Conservation (phyloP, 495 filamentous ascomycete genomes). For the Lasiosphaeria hispida region DNA sequence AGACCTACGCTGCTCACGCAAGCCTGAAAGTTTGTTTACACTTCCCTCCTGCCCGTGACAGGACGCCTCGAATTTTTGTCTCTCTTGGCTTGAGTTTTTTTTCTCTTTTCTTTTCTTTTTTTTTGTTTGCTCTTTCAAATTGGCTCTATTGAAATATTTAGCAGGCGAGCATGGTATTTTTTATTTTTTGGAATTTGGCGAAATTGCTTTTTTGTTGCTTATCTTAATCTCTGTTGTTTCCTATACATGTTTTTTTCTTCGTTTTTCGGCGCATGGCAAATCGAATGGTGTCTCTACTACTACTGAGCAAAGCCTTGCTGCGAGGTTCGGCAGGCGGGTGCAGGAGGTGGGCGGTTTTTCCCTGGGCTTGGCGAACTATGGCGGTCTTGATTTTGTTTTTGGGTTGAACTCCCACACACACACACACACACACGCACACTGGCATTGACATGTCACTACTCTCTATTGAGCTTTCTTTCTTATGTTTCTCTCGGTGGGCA, state of each 20-base stretch:
- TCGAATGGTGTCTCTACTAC: constrained; percentile 18
- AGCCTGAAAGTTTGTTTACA: constrained; percentile 29
- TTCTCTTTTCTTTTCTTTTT: constrained; percentile 17
- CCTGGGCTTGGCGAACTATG: background rate
- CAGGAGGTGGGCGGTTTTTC: background rate
- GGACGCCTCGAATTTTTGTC: constrained; percentile 19
- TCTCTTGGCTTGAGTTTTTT: constrained; percentile 20
- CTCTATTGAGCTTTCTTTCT: too few relatives aligned
- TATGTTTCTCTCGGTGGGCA: background rate
- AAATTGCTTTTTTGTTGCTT: constrained; percentile 15
- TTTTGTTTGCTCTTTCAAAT: constrained; percentile 16
- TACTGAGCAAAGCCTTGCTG: constrained; percentile 24
- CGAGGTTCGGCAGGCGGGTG: constrained; percentile 19
- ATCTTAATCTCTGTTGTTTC: constrained; percentile 26
- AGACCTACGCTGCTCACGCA: constrained; percentile 39
- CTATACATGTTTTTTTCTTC: constrained; percentile 19
- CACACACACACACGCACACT: background rate
- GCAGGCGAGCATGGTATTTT: constrained; percentile 33
- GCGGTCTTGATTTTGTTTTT: constrained; percentile 4
- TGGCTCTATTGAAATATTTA: constrained; percentile 19
- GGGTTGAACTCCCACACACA: background rate
- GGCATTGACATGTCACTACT: too few relatives aligned
- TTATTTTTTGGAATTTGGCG: constrained; percentile 21
- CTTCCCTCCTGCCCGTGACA: constrained; percentile 22
- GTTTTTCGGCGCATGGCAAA: constrained; percentile 24